phyloP scores from a whole-genome alignment of 2,329 filamentous ascomycete genomes.

The Fusarium pseudocircinatum region DNA sequence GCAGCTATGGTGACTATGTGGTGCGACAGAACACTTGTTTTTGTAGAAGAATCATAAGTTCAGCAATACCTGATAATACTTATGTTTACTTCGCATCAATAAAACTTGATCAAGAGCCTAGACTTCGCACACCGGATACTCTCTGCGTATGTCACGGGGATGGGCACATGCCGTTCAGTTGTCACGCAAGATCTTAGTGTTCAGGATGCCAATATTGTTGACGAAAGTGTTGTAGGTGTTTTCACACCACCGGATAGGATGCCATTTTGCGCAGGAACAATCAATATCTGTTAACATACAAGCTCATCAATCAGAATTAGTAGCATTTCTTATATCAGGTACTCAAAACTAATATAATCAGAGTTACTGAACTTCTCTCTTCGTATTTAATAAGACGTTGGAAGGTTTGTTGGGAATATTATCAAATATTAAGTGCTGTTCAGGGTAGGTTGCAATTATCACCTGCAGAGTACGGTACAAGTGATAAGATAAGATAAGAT shows the following conservation, averaged over 20 bases:
- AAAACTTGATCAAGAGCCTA: too few species aligned
- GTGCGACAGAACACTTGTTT: not conserved
- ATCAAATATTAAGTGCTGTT: not conserved
- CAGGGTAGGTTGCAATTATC: not conserved
- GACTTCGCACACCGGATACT: too few species aligned
- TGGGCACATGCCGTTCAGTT: rapidly evolving
- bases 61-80: not conserved
- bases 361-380: not conserved
- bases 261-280: rapidly evolving
- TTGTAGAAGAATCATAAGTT: too few species aligned
- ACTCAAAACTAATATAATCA: rapidly evolving
- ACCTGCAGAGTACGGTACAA: not conserved
- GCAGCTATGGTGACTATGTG: too few species aligned
- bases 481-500: not conserved
- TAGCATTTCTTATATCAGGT: too few species aligned
- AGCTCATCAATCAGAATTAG: not conserved
- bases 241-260: too few species aligned
- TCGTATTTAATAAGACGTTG: rapidly evolving
- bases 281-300: not conserved
- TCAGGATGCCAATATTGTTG: too few species aligned
- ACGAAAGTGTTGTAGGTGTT: not conserved
- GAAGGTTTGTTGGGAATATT: too few species aligned
- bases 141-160: rapidly evolving
- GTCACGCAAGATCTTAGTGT: rapidly evolving
- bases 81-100: too few species aligned